Evolutionary conservation across 805 yeast species (phyloP).

Genomic region (Yarrowia sp.): DNA sequence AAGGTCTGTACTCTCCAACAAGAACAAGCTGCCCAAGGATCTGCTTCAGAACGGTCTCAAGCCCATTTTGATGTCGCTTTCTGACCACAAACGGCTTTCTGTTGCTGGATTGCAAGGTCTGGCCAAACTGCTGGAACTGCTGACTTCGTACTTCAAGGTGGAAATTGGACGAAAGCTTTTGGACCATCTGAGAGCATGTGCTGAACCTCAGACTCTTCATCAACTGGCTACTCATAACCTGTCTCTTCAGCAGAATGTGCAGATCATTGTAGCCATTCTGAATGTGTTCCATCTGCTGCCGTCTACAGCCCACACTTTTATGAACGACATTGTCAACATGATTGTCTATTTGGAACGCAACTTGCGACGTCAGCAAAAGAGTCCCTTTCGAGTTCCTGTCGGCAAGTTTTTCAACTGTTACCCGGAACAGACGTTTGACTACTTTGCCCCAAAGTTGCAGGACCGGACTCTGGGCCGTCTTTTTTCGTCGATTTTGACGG

Average conservation of each 20-base stretch:
- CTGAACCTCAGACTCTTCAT: conserved; percentile 73
- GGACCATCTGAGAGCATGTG: conserved; percentile 95
- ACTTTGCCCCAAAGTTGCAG: conserved; percentile 62
- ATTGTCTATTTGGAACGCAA: conserved; percentile 75
- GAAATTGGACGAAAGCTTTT: conserved; percentile 91
- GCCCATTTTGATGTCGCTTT: conserved; percentile 91
- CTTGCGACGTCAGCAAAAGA: conserved; percentile 74
- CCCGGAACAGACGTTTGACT: conserved; percentile 66
- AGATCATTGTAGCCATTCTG: conserved; percentile 82
- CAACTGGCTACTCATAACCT: conserved; percentile 76
- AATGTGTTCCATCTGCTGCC: conserved; percentile 91
- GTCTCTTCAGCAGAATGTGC: conserved; percentile 74
- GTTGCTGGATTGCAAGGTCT: conserved; percentile 88
- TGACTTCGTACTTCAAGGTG: conserved; percentile 91
- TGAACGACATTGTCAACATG: conserved; percentile 79
- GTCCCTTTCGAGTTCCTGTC: conserved; percentile 90
- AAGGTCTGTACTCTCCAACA: conserved; percentile 75
- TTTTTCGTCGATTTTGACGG: conserved; percentile 61
- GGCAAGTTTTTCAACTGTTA: conserved; percentile 83
- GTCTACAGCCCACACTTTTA: conserved; percentile 83
- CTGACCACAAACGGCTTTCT: conserved; percentile 87
- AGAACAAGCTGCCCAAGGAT: conserved; percentile 88
- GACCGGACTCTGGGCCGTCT: conserved; percentile 62
- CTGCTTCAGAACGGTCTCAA: conserved; percentile 89
- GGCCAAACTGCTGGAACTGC: conserved; percentile 76